Percentiles rank a stretch among this genome's conserved stretches.
These are phyloP conservation scores for Babesia ovis DNA, from an alignment of 169 alveolate genomes.

Conservation along the genomic window DNA sequence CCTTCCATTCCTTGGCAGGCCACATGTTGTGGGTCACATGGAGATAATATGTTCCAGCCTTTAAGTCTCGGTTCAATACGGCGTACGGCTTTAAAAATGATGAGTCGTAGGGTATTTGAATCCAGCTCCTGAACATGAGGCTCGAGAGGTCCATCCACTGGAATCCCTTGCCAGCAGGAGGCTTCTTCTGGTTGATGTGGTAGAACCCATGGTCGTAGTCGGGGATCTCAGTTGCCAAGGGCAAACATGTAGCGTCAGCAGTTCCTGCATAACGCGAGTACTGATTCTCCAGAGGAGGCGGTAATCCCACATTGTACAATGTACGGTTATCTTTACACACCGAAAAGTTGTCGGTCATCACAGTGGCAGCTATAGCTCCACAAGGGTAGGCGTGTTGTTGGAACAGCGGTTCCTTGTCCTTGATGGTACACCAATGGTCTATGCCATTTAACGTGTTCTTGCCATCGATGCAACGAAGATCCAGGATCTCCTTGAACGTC, in stretches of 20 bases:
- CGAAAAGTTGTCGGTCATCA: constrained; percentile 64
- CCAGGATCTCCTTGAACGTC: constrained; percentile 57
- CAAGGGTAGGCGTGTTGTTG: constrained; percentile 61
- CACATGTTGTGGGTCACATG: constrained; percentile 55
- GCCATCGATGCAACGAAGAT: constrained; percentile 56
- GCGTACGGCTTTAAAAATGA: constrained; percentile 62
- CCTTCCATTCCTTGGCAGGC: constrained; percentile 63
- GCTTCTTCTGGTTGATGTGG: background rate
- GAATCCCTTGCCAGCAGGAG: constrained; percentile 15
- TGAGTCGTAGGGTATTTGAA: constrained; percentile 41
- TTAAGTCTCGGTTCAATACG: constrained; percentile 26
- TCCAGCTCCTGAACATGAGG: constrained; percentile 57
- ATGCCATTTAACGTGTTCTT: constrained; percentile 62
- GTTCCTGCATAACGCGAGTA: background rate
- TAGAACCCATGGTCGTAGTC: constrained; percentile 14
- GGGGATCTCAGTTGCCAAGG: background rate
- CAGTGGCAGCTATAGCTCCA: constrained; percentile 66
- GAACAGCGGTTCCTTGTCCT: constrained; percentile 26
- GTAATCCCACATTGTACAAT: background rate
- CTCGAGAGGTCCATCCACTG: constrained; percentile 62
- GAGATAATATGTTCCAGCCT: constrained; percentile 48
- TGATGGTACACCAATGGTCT: constrained; percentile 47
- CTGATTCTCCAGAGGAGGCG: background rate
- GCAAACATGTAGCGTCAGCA: background rate
- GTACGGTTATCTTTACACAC: constrained; percentile 4